Conservation (phyloP, 257 asterid species). For the Solanum chiquidenum region DNA sequence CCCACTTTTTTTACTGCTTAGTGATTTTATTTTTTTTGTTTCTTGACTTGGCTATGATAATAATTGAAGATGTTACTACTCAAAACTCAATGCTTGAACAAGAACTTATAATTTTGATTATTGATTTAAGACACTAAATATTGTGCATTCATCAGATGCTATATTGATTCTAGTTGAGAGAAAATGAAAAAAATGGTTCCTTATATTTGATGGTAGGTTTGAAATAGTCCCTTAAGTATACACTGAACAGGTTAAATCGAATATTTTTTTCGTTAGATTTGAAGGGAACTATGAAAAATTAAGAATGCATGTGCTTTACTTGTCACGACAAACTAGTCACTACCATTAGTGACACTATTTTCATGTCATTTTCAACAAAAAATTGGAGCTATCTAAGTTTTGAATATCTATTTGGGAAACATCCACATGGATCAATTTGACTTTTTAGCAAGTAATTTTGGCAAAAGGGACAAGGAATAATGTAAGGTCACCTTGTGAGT, state of each 20-base stretch:
- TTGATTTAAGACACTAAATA: not conserved
- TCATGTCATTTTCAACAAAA: not conserved
- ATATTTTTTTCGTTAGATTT: not conserved
- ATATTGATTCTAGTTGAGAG: not conserved
- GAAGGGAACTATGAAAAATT: not conserved
- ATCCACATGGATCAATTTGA: not conserved
- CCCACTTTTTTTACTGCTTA: not conserved
- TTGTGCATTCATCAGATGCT: not conserved
- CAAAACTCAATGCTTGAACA: not conserved
- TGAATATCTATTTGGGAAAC: not conserved
- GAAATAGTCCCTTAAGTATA: not conserved
- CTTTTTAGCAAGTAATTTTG: not conserved
- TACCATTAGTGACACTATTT: not conserved
- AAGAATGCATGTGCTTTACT: not conserved
- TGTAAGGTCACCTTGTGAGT: not conserved
- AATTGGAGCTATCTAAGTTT: not conserved
- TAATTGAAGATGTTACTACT: not conserved
- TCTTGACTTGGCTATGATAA: not conserved
- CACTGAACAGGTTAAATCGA: not conserved
- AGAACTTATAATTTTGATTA: not conserved
- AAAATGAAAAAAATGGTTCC: not conserved
- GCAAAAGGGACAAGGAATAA: not conserved
- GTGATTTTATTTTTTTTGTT: not conserved
- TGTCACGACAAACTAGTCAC: not conserved
- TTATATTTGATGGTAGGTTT: not conserved